phyloP scores from a whole-genome alignment of 2,329 filamentous ascomycete genomes.

The Fusarium coicis region DNA sequence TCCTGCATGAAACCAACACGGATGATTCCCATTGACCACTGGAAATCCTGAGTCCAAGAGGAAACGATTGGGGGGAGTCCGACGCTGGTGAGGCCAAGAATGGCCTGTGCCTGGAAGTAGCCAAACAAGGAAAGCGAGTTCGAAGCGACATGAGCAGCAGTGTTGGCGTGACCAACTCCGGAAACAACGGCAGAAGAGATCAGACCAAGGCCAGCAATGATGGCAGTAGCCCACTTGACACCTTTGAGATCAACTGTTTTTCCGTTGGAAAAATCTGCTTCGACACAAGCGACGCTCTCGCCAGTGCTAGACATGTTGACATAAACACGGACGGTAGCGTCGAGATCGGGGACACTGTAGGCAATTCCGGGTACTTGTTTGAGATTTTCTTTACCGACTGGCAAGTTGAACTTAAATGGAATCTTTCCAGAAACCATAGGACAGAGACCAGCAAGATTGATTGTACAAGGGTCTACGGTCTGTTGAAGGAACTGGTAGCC shows the following conservation, averaged over 20 bases:
- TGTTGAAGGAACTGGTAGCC: conserved; percentile 77
- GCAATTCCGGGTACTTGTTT: conserved; percentile 81
- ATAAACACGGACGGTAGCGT: conserved; percentile 83
- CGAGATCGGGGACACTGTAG: conserved; percentile 90
- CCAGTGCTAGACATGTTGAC: conserved; percentile 76
- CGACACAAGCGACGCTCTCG: conserved; percentile 81
- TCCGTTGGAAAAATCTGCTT: conserved; percentile 88
- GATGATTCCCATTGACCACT: conserved; percentile 98
- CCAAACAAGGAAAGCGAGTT: conserved; percentile 94
- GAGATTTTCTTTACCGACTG: conserved; percentile 66
- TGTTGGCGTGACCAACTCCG: conserved; percentile 90
- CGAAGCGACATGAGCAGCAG: conserved; percentile 91
- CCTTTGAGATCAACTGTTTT: conserved; percentile 90
- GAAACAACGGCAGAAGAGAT: conserved; percentile 89
- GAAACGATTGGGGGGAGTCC: conserved; percentile 86
- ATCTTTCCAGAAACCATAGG: conserved; percentile 90
- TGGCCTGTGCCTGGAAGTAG: conserved; percentile 94
- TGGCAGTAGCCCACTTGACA: conserved; percentile 89
- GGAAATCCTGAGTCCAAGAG: conserved; percentile 96
- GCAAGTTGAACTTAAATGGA: conserved; percentile 76
- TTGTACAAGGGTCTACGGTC: conserved; percentile 79
- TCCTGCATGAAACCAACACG: conserved; percentile 85
- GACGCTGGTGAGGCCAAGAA: conserved; percentile 86
- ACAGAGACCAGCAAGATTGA: conserved; percentile 79
- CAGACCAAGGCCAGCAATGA: conserved; percentile 86